Percentiles rank a stretch among this genome's conserved stretches.
Evolutionary conservation across 129 eudicot genomes (phyloP).

Genomic region (Heracleum sosnowskyi): DNA sequence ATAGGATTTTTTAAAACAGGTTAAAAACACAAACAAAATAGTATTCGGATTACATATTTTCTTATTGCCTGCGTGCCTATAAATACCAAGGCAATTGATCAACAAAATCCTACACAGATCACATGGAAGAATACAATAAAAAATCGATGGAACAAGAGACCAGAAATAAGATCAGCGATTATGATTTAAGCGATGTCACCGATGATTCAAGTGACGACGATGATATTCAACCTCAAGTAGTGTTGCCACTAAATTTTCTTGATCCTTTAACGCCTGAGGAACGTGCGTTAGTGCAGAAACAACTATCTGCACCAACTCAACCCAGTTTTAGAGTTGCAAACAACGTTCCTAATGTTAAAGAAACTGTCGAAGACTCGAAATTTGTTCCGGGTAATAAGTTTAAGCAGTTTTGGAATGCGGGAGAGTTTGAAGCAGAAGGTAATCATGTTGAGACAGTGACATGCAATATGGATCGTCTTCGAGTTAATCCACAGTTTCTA

Average conservation of each 20-base stretch:
- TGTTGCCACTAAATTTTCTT: conserved; percentile 51
- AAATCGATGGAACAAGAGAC: background rate
- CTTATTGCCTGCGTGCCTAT: too few species aligned
- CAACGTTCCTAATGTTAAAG: background rate
- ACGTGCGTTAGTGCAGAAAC: conserved; percentile 2
- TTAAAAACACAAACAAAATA: too few species aligned
- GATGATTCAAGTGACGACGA: conserved; percentile 4
- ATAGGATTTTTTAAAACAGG: too few species aligned
- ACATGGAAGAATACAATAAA: background rate
- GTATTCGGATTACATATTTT: too few species aligned
- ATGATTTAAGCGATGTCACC: background rate
- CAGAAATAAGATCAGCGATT: background rate
- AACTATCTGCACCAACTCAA: background rate
- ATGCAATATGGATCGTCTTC: conserved; percentile 54
- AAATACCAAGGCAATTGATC: background rate
- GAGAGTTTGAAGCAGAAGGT: conserved; percentile 33
- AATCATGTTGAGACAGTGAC: background rate
- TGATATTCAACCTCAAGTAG: background rate
- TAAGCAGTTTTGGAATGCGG: conserved; percentile 78
- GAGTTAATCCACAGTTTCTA: conserved; percentile 72
- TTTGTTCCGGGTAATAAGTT: background rate
- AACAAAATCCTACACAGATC: background rate
- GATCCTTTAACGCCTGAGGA: conserved; percentile 39
- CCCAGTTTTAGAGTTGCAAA: background rate
- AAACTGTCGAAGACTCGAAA: background rate